Evolutionary conservation across 805 yeast species (phyloP).

Genomic region (Nakazawaea molendinolei): DNA sequence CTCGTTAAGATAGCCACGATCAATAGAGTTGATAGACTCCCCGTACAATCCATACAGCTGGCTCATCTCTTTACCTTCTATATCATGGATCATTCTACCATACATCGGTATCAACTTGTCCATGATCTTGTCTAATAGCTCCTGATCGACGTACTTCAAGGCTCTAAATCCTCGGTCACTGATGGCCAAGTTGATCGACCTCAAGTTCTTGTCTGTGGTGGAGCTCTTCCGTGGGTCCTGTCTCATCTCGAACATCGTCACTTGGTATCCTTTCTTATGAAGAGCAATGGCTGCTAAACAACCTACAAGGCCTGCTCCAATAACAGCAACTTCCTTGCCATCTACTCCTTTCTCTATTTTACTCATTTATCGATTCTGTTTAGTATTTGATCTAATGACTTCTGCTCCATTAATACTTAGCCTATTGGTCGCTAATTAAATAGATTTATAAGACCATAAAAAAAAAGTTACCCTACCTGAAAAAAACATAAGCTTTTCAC

Average conservation of each 20-base stretch:
- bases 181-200: constrained; percentile 86
- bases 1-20: constrained; percentile 63
- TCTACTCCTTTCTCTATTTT: constrained; percentile 13
- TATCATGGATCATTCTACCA: constrained; percentile 85
- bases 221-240: constrained; percentile 48
- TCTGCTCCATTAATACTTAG: too few relatives aligned
- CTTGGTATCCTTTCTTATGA: constrained; percentile 63
- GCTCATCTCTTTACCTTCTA: constrained; percentile 52
- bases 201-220: constrained; percentile 31
- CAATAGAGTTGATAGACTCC: constrained; percentile 80
- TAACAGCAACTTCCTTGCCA: constrained; percentile 47
- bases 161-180: constrained; percentile 78
- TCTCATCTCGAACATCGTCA: constrained; percentile 66
- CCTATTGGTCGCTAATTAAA: too few relatives aligned
- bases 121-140: constrained; percentile 49
- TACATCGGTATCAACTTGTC: constrained; percentile 72
- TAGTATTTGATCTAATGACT: background rate
- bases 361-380: background rate
- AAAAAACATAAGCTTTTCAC: too few relatives aligned
- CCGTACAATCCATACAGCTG: constrained; percentile 79
- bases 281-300: constrained; percentile 79
- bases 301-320: constrained; percentile 93
- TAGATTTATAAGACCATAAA: too few relatives aligned
- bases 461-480: too few relatives aligned
- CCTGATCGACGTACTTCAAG: constrained; percentile 51